These are phyloP conservation scores for rapeseed (Brassica napus) DNA, from an alignment of 345 rosid species.

Conservation along the genomic window Da-Ae NC_063434.1:30300501-30301000, in stretches of 20 bases:
- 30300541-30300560: slow-evolving; percentile 1
- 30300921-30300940: slow-evolving; percentile 44
- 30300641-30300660: slow-evolving; percentile 97
- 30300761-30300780: slow-evolving; percentile 83
- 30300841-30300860: background rate
- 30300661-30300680: slow-evolving; percentile 97
- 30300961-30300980: slow-evolving; percentile 60
- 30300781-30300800: slow-evolving; percentile 71
- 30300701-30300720: slow-evolving; percentile 90
- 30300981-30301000: slow-evolving; percentile 55
- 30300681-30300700: slow-evolving; percentile 88
- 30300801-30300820: slow-evolving; percentile 10
- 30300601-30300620: too few species aligned
- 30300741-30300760: slow-evolving; percentile 87
- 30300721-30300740: slow-evolving; percentile 79
- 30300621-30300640: slow-evolving; percentile 54
- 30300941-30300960: slow-evolving; percentile 77
- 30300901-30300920: slow-evolving; percentile 8
- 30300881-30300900: background rate
- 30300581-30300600: too few species aligned
- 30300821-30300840: background rate
- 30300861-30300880: background rate
- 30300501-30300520: slow-evolving; percentile 94
- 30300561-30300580: background rate
- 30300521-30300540: slow-evolving; percentile 40